These are phyloP conservation scores for Neurospora sp. DNA, from an alignment of 495 filamentous ascomycete genomes.

Conservation along the genomic window DNA sequence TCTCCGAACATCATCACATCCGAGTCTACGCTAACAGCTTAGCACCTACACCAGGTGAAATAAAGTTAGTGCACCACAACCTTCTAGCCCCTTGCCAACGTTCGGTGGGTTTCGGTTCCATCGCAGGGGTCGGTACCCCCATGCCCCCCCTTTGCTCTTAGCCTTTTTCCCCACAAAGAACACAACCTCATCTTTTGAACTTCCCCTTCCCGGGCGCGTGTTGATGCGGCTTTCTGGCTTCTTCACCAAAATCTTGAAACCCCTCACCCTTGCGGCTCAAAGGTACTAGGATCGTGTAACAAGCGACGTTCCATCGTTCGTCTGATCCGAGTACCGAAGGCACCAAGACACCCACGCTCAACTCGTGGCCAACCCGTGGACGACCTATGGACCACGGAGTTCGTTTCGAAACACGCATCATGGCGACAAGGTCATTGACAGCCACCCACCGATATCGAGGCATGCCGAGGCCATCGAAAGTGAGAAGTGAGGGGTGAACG, in stretches of 20 bases:
- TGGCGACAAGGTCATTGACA: neutral
- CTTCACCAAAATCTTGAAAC: neutral
- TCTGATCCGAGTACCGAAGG: constrained; percentile 20
- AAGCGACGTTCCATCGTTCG: constrained; percentile 21
- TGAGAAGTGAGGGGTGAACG: neutral
- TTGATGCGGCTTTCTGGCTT: neutral
- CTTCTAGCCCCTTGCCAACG: neutral
- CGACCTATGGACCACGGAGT: neutral
- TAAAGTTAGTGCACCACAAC: neutral
- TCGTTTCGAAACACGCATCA: neutral
- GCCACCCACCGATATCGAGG: neutral
- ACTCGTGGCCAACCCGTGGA: neutral
- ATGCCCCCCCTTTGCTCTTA: neutral
- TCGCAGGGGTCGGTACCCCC: neutral
- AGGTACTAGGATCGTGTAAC: constrained; percentile 13
- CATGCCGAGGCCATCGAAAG: neutral
- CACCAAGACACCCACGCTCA: neutral
- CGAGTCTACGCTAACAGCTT: too few relatives aligned
- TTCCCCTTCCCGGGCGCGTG: neutral
- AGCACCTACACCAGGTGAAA: too few relatives aligned
- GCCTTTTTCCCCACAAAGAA: neutral
- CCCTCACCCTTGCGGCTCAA: constrained; percentile 17
- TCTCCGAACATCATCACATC: constrained; percentile 2
- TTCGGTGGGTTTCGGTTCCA: neutral
- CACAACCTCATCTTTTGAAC: neutral